These are phyloP conservation scores for Sarcodon aspratus DNA, from an alignment of 768 basidiomycete genomes.

Conservation along the genomic window DNA sequence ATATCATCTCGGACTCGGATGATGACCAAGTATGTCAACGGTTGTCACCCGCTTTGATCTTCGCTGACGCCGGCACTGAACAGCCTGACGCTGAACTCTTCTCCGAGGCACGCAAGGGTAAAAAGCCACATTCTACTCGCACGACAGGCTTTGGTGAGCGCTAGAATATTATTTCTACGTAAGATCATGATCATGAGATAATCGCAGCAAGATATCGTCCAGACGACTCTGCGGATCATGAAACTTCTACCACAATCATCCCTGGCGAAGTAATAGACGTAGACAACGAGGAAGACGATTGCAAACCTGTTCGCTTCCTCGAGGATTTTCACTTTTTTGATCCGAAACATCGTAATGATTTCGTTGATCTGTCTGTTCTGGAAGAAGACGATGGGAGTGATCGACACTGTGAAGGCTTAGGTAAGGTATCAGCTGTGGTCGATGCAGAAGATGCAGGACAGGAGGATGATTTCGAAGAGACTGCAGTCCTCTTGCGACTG, in stretches of 20 bases:
- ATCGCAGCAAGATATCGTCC: neutral
- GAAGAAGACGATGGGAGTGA: constrained; percentile 26
- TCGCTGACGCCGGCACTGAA: neutral
- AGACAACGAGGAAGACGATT: constrained; percentile 18
- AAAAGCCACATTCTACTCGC: neutral
- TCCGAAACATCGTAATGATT: constrained; percentile 27
- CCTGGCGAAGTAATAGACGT: constrained; percentile 12
- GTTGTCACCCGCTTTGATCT: neutral
- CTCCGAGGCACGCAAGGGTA: neutral
- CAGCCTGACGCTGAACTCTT: neutral
- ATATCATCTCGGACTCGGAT: neutral
- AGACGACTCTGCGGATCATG: constrained; percentile 4
- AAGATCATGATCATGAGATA: neutral
- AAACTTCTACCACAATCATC: constrained; percentile 10
- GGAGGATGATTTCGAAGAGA: constrained; percentile 34
- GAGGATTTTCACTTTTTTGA: constrained; percentile 55
- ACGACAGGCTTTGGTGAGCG: neutral
- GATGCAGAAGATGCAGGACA: constrained; percentile 55
- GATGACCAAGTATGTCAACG: neutral
- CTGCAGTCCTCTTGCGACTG: constrained; percentile 27
- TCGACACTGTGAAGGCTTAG: constrained; percentile 41
- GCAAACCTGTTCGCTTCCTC: constrained; percentile 44
- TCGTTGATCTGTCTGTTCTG: constrained; percentile 37
- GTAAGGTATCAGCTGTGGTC: constrained; percentile 34
- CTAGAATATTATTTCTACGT: neutral